These are phyloP conservation scores for Leersia perrieri DNA, from an alignment of 176 grass and related monocot species.

Conservation along the genomic window DNA sequence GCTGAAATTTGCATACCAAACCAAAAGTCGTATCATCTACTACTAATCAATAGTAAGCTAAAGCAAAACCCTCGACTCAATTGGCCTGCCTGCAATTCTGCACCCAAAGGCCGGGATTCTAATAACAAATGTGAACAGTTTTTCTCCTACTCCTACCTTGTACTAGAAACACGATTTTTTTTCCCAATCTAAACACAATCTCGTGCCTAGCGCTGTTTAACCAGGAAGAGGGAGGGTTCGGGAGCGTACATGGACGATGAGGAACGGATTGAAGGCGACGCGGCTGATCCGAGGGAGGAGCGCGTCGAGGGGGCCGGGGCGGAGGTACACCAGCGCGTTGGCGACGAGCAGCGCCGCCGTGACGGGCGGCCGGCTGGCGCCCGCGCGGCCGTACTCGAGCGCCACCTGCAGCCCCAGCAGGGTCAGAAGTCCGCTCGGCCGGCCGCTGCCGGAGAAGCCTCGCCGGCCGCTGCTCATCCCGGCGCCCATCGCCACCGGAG, in stretches of 20 bases:
- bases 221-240: not conserved
- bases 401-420: constrained; percentile 73
- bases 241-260: constrained; percentile 95
- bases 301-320: constrained; percentile 62
- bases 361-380: constrained; percentile 61
- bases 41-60: not conserved
- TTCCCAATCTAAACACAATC: not conserved
- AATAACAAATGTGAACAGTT: too few relatives aligned
- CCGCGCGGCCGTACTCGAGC: constrained; percentile 60
- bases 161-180: too few relatives aligned
- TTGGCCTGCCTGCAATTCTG: not conserved
- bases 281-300: constrained; percentile 63
- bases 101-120: too few relatives aligned
- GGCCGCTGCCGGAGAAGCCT: not conserved
- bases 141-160: too few relatives aligned
- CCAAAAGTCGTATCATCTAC: not conserved
- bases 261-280: constrained; percentile 75
- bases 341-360: constrained; percentile 74
- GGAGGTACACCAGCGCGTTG: constrained; percentile 79
- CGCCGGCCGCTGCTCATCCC: constrained; percentile 38
- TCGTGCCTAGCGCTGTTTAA: not conserved
- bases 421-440: constrained; percentile 57
- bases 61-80: not conserved
- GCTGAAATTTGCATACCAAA: not conserved
- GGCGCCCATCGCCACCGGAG: constrained; percentile 42